Conservation (phyloP, 169 alveolate genomes). For the Cyclospora cayetanensis region DNA sequence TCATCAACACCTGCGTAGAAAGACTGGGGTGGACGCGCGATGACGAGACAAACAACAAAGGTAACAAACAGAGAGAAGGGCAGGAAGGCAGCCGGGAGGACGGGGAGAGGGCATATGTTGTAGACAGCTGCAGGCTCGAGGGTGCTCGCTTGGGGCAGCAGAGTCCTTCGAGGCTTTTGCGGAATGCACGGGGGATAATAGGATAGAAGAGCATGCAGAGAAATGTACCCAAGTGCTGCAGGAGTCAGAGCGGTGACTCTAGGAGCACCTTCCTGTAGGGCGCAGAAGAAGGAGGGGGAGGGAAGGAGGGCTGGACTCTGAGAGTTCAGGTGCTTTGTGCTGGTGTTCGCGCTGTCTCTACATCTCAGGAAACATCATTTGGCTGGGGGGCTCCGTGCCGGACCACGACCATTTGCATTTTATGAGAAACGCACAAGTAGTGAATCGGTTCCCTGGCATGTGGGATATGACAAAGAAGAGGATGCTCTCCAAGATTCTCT, state of each 20-base stretch:
- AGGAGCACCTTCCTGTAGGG: no score
- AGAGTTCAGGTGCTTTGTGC: no score
- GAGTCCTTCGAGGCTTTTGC: no score
- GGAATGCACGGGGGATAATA: no score
- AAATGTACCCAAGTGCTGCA: no score
- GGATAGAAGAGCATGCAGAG: no score
- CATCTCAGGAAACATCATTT: conserved; percentile 65
- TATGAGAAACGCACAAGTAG: conserved; percentile 13
- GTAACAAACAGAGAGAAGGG: not conserved
- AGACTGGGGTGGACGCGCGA: conserved; percentile 71
- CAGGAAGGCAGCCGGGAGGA: not conserved
- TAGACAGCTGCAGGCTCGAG: no score
- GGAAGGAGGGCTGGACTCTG: no score
- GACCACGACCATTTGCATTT: conserved; percentile 70
- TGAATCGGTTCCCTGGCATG: conserved; percentile 73
- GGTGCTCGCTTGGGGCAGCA: no score
- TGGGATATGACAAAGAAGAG: conserved; percentile 70
- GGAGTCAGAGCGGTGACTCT: no score
- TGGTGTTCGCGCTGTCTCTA: not conserved
- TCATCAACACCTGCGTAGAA: conserved; percentile 65
- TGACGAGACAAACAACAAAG: conserved; percentile 45
- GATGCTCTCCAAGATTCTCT: conserved; percentile 49
- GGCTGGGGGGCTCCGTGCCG: conserved; percentile 73
- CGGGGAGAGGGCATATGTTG: no score
- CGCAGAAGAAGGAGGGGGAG: no score